Conservation (phyloP, 2,329 filamentous ascomycete genomes). For the Blastomyces gilchristii region DNA sequence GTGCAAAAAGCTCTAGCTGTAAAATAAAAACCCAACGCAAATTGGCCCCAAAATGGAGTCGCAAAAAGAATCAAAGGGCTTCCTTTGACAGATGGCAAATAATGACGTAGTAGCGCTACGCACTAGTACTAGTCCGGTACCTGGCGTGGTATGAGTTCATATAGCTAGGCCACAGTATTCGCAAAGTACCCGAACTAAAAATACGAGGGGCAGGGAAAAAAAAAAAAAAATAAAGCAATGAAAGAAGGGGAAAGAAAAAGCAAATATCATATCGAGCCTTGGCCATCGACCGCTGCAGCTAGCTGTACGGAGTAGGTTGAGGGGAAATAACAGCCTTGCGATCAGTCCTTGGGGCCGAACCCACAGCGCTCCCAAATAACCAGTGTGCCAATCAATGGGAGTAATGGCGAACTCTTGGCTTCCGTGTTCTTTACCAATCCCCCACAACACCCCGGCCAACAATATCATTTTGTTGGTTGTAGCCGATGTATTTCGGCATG, state of each 20-base stretch:
- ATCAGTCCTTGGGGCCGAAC: not conserved
- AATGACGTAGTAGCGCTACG: not conserved
- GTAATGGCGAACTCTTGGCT: too few species aligned
- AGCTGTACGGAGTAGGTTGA: not conserved
- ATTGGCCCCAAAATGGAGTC: not conserved
- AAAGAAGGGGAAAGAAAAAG: not conserved
- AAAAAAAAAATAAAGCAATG: not conserved
- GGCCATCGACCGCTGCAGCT: not conserved
- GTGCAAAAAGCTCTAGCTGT: not conserved
- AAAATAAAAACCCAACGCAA: not conserved
- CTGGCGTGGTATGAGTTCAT: not conserved
- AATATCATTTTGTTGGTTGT: too few species aligned
- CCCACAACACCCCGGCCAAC: too few species aligned
- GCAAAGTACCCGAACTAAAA: not conserved
- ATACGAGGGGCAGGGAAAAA: not conserved
- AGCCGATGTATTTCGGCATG: too few species aligned
- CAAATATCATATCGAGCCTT: not conserved
- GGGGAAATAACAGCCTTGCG: not conserved
- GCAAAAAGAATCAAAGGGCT: not conserved
- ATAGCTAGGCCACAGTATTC: not conserved
- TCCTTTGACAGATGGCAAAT: not conserved
- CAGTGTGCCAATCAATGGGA: too few species aligned
- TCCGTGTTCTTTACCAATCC: too few species aligned
- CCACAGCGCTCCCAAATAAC: too few species aligned
- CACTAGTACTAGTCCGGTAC: constrained; percentile 6